Percentiles rank a stretch among this genome's conserved stretches.
These are phyloP conservation scores for Mortierella antarctica DNA, from an alignment of 192 early-diverging fungal species.

Conservation along the genomic window DNA sequence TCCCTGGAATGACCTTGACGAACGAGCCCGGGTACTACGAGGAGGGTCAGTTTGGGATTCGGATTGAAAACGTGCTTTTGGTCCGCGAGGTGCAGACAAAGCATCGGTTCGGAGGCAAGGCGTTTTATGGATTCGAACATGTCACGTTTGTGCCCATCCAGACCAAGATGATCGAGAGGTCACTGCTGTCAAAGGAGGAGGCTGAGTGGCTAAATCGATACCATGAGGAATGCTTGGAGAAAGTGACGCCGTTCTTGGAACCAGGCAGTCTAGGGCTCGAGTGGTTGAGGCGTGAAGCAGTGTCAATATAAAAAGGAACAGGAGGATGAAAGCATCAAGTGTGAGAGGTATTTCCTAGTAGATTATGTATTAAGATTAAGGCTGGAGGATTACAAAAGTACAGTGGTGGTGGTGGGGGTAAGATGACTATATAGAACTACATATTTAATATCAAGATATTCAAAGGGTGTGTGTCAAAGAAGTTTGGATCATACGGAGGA, in stretches of 20 bases:
- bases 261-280: constrained; percentile 68
- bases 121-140: constrained; percentile 91
- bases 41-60: constrained; percentile 95
- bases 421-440: too few species aligned
- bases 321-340: background rate
- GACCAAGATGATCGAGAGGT: constrained; percentile 77
- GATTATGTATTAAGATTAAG: too few species aligned
- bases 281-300: constrained; percentile 88
- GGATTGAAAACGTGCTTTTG: constrained; percentile 94
- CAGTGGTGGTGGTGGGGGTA: too few species aligned
- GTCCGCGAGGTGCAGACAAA: constrained; percentile 75
- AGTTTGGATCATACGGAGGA: background rate
- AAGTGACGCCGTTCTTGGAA: constrained; percentile 79
- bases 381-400: too few species aligned
- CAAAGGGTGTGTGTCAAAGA: too few species aligned
- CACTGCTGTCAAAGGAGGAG: constrained; percentile 79
- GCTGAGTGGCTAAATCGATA: constrained; percentile 89
- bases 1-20: constrained; percentile 93
- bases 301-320: constrained; percentile 30
- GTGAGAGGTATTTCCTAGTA: too few species aligned
- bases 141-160: constrained; percentile 92
- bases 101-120: constrained; percentile 85
- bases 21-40: constrained; percentile 98
- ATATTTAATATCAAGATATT: too few species aligned
- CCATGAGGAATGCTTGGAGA: constrained; percentile 77